Evolutionary conservation across 495 filamentous ascomycete genomes (phyloP).

Genomic region (Podospora fimiseda): DNA sequence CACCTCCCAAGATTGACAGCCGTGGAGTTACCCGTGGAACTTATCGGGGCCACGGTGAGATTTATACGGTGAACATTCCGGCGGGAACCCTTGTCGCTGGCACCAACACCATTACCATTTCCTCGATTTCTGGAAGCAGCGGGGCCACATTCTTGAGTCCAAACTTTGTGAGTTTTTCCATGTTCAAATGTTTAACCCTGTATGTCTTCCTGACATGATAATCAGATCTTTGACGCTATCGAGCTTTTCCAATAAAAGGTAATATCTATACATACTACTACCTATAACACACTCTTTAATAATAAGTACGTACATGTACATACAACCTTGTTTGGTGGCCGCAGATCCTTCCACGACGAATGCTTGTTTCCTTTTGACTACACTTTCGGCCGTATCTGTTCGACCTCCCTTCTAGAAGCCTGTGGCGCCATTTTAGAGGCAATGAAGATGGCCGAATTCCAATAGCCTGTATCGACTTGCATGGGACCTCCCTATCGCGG

Average conservation of each 20-base stretch:
- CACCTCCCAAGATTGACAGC: conserved; percentile 57
- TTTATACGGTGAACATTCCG: conserved; percentile 53
- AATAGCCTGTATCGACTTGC: background rate
- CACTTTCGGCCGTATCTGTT: too few relatives aligned
- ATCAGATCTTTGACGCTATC: conserved; percentile 51
- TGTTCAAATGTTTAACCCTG: background rate
- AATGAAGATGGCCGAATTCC: background rate
- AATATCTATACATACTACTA: too few relatives aligned
- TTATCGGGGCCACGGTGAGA: conserved; percentile 55
- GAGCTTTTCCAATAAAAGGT: conserved; percentile 40
- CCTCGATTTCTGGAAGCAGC: conserved; percentile 51
- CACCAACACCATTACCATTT: conserved; percentile 57
- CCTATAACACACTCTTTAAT: too few relatives aligned
- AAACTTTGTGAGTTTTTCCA: conserved; percentile 50
- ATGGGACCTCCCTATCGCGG: conserved; percentile 4
- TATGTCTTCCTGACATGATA: background rate
- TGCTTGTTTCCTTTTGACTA: too few relatives aligned
- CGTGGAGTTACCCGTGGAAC: conserved; percentile 60
- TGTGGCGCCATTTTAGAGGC: background rate
- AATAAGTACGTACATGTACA: too few relatives aligned
- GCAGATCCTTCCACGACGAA: too few relatives aligned
- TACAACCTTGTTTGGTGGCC: too few relatives aligned
- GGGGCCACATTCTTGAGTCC: conserved; percentile 50
- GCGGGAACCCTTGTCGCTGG: conserved; percentile 51
- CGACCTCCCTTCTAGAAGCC: conserved; percentile 1